Percentiles rank a stretch among this genome's conserved stretches.
phyloP scores from a whole-genome alignment of 495 filamentous ascomycete species.

The Neurospora sp. region DNA sequence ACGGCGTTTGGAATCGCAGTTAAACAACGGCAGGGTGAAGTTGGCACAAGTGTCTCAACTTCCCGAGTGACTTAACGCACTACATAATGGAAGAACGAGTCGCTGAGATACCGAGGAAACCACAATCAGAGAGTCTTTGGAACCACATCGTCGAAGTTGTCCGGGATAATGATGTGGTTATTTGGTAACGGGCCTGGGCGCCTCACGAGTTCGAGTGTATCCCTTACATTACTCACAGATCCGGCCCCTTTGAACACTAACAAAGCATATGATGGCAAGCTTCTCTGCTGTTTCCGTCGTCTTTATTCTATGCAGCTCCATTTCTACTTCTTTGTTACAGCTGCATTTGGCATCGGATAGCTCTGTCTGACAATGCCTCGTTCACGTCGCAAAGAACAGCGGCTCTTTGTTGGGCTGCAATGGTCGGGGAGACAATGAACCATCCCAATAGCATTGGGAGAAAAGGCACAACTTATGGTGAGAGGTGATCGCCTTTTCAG shows the following conservation, averaged over 20 bases:
- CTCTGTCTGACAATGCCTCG: background rate
- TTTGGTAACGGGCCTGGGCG: background rate
- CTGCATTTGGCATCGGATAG: background rate
- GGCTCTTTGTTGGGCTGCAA: slow-evolving; percentile 11
- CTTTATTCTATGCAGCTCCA: slow-evolving; percentile 29
- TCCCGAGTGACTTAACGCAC: background rate
- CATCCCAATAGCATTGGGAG: background rate
- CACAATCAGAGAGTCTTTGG: background rate
- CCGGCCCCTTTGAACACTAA: background rate
- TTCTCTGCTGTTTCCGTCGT: slow-evolving; percentile 19
- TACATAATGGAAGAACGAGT: background rate
- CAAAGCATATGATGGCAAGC: slow-evolving; percentile 1
- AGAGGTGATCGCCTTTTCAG: background rate
- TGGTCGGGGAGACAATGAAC: background rate
- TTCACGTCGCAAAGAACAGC: slow-evolving; percentile 1
- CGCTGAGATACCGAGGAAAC: background rate
- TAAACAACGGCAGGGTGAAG: background rate
- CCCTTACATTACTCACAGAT: background rate
- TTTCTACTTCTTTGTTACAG: slow-evolving; percentile 4
- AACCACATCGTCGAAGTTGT: background rate
- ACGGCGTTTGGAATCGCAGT: background rate
- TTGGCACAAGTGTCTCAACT: background rate
- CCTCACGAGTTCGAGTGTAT: background rate
- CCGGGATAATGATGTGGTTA: background rate
- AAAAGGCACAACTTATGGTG: background rate